Evolutionary conservation across 768 basidiomycete genomes (phyloP).

Genomic region (Naganishia vaughanmartiniae): DNA sequence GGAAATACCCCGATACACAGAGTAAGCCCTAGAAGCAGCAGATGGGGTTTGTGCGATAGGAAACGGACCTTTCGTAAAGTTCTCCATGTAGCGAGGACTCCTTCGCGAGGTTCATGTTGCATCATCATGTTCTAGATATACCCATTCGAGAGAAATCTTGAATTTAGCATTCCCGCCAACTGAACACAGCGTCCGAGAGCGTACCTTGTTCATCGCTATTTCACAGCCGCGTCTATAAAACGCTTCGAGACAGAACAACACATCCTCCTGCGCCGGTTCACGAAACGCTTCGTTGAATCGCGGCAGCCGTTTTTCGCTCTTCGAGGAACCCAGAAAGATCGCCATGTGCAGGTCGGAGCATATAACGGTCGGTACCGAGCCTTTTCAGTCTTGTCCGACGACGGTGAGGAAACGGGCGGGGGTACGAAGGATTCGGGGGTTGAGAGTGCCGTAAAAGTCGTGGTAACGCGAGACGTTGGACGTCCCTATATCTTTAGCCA

Average conservation of each 20-base stretch:
- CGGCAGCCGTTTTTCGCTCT: background rate
- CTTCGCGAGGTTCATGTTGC: slow-evolving; percentile 1
- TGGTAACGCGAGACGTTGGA: background rate
- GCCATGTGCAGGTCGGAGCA: background rate
- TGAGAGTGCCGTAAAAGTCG: slow-evolving; percentile 12
- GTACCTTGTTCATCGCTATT: slow-evolving; percentile 2
- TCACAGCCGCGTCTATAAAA: background rate
- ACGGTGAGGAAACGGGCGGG: background rate
- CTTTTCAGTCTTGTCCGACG: background rate
- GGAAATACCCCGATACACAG: background rate
- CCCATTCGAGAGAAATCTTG: background rate
- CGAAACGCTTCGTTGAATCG: slow-evolving; percentile 7
- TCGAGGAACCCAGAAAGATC: background rate
- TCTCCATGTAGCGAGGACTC: background rate
- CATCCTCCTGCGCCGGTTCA: slow-evolving; percentile 2
- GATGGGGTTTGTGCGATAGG: background rate
- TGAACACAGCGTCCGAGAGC: background rate
- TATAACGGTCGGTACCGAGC: background rate
- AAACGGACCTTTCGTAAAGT: slow-evolving; percentile 7
- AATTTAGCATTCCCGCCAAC: background rate
- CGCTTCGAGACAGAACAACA: slow-evolving; percentile 1
- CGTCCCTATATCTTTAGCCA: background rate
- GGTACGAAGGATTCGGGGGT: background rate
- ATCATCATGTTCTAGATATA: background rate
- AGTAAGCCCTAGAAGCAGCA: background rate